Base-by-base conservation (phyloP, 1,284 basidiomycete genomes). In the Melanopsichium pennsylvanicum region DNA sequence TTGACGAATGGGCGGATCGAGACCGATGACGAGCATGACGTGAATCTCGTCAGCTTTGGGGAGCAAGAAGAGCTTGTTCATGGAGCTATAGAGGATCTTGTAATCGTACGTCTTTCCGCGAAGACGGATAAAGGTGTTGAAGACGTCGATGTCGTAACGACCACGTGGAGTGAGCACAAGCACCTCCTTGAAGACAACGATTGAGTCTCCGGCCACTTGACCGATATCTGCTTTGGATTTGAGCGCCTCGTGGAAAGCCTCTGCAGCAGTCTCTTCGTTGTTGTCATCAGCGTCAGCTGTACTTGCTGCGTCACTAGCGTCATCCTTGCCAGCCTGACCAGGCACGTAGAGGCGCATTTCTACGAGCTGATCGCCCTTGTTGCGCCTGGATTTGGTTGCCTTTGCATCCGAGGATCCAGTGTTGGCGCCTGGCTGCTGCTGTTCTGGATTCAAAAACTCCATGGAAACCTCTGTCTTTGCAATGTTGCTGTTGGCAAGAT, bases 31-130 rank as follows among this genome's bases (percentile, higher is more conserved):
- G 78, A 98, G 94, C 67, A 97, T 86, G 36, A 97, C 90, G 80
- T 97, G 96, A 50, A 93, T 88, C 72, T 98, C 96, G 81, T 98
- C 96, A 11, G 86, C 83, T 81, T 96, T 95, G 26, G 96, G 96
- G 4, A 98, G 85, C 18, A 98, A 85, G 86, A 98, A 99, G 19
- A 98, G 84, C 64, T 88, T 87, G 38, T 91, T 89, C 73, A 98
- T 93, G 66, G 90, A 92, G 35, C 87, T 86, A 83, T 95, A 97
- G 23, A 92, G 86, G 56, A 99, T 92, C 83, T 97, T 96, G 86
- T 99, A 98, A 83, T 99, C 96, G 83, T 98, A 98, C 3, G 93
- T 97, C 84, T 97, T 97, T 60, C 96, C 96, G 34, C 94, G 89
- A 26, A 98, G 84, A 35, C 96, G 89, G 75, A 99, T 83, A 83